Evolutionary conservation across 176 grass and related monocot genomes (phyloP).

Genomic region (Avena eriantha): DNA sequence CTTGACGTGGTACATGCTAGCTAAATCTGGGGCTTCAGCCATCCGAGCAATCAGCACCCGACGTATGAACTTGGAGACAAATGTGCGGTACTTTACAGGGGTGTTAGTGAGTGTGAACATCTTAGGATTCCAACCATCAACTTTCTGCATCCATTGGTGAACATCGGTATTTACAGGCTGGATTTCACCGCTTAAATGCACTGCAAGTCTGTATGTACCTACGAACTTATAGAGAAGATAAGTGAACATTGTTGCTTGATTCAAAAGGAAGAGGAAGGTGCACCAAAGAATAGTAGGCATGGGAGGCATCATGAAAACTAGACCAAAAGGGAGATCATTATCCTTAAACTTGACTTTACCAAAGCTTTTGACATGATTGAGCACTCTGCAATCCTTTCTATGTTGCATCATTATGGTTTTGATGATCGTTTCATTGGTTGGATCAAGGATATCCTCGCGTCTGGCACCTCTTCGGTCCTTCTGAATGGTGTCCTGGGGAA

Average conservation of each 20-base stretch:
- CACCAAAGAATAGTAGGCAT: too few relatives aligned
- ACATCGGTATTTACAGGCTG: slow-evolving; percentile 57
- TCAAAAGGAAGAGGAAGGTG: too few relatives aligned
- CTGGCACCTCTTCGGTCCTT: too few relatives aligned
- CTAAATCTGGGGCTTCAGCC: slow-evolving; percentile 85
- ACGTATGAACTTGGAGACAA: slow-evolving; percentile 87
- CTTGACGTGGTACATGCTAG: slow-evolving; percentile 92
- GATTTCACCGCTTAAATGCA: slow-evolving; percentile 75
- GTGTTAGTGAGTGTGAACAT: slow-evolving; percentile 85
- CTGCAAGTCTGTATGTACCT: slow-evolving; percentile 86
- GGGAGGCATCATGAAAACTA: too few relatives aligned
- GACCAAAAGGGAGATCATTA: too few relatives aligned
- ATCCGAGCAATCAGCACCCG: slow-evolving; percentile 88
- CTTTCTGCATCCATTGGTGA: slow-evolving; percentile 79
- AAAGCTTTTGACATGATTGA: too few relatives aligned
- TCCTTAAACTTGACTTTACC: too few relatives aligned
- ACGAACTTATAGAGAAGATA: slow-evolving; percentile 22
- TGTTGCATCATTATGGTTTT: too few relatives aligned
- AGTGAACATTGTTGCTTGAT: slow-evolving; percentile 14
- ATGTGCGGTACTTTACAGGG: slow-evolving; percentile 67
- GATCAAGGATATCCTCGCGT: too few relatives aligned
- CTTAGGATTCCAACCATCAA: slow-evolving; percentile 86
- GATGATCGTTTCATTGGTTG: too few relatives aligned
- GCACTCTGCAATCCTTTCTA: too few relatives aligned
- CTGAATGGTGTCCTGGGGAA: too few relatives aligned